Base-by-base conservation (phyloP, 257 asterid species). In the Nicotiana otophora region DNA sequence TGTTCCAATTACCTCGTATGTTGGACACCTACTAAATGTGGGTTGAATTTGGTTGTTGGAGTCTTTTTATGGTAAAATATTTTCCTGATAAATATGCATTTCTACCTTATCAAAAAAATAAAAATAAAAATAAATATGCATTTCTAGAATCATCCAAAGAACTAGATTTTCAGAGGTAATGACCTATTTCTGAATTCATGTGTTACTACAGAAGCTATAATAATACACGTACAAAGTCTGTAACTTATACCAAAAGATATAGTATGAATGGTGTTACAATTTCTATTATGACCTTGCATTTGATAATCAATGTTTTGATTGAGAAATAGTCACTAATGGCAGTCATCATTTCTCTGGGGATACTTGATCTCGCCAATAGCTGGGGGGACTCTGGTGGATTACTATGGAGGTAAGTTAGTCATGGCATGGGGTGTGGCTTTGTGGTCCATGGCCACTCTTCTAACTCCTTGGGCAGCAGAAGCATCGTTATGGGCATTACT, bases 271-370 rank as follows among this genome's bases (percentile, higher is more conserved):
- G 7, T 74, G 26, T 74, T 51, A 23, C 23, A 8, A 48, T 30
- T 48, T 74, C 42, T 74, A 54, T 74, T 26, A 30, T 74, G 26
- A 48, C 80, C 80, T 74, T 74, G 42, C 62, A 74, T 57, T 75
- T 51, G 68, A 46, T 62, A 53, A 20, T 68, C 10, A 63, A 1
- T 74, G 62, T 82, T 85, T 42, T 78, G 83, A 83, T 89, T 91
- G 88, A 87, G 83, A 80, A 89, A 80, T 89, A 91, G 91, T 76
- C 83, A 85, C 92, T 90, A 82, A 89, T 94, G 91, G 90, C 98
- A 96, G 99, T 96, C 99, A 82, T 96, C 98, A 84, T 96, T 94
- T 89, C 97, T 96, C 86, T 96, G 99, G 99, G 99, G 99, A 84
- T 96, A 96, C 88, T 90, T 96, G 85, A 89, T 96, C 88, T 96